Conservation (phyloP, 73 alveolate genomes). For the Paraurostyla sp. region DNA sequence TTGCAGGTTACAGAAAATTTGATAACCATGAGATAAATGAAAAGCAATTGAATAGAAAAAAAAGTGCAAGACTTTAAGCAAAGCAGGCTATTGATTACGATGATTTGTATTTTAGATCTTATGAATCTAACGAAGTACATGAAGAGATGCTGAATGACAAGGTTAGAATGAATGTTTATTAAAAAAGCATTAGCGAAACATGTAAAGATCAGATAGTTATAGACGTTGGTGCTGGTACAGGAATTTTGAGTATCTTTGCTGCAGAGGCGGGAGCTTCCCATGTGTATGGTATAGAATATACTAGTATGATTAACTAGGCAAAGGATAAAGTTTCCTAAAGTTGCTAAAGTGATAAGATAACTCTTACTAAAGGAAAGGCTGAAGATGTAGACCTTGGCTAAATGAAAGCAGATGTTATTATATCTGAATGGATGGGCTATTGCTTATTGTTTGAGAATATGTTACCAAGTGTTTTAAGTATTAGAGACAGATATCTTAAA, state of each 20-base stretch:
- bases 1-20: too few relatives aligned
- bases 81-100: too few relatives aligned
- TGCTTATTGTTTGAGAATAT: constrained; percentile 88
- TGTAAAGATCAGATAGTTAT: constrained; percentile 89
- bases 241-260: constrained; percentile 90
- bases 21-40: too few relatives aligned
- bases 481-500: constrained; percentile 91
- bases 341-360: constrained; percentile 81
- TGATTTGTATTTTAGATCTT: too few relatives aligned
- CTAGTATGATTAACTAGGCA: constrained; percentile 89
- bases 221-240: constrained; percentile 95
- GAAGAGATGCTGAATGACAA: constrained; percentile 93
- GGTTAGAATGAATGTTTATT: constrained; percentile 87
- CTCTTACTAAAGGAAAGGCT: constrained; percentile 87
- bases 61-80: too few relatives aligned
- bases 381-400: constrained; percentile 90
- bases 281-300: constrained; percentile 89
- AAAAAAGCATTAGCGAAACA: constrained; percentile 87
- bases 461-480: constrained; percentile 88
- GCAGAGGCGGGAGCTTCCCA: constrained; percentile 96
- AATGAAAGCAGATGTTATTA: constrained; percentile 90
- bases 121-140: too few relatives aligned
- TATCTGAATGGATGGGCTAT: constrained; percentile 97
- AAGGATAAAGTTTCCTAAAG: constrained; percentile 80
- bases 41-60: too few relatives aligned